A percentile compares a stretch with the other conserved stretches of the same genome.
Conservation (phyloP, 768 basidiomycete genomes). For the Boletus eberwhitei region DNA sequence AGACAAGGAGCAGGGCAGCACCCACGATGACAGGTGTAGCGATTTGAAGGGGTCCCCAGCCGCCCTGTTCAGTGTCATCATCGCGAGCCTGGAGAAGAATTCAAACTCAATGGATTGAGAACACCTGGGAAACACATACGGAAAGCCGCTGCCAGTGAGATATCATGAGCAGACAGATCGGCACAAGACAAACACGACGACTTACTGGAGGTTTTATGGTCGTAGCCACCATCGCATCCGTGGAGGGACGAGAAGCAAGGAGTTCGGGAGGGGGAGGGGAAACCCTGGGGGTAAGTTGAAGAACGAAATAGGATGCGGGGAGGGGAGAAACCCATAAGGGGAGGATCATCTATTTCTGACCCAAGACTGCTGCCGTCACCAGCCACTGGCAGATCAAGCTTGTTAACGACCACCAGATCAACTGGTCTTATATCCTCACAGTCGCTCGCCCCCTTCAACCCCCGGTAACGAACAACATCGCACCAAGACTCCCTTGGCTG, state of each 20-base stretch:
- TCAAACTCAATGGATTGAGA: neutral
- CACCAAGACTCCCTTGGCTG: too few relatives aligned
- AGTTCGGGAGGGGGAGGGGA: neutral
- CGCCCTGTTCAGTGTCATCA: neutral
- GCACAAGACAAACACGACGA: neutral
- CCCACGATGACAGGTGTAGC: constrained; percentile 35
- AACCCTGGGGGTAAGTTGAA: neutral
- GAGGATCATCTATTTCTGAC: constrained; percentile 12
- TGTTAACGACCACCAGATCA: constrained; percentile 2
- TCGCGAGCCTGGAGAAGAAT: constrained; percentile 15
- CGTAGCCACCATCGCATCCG: constrained; percentile 22
- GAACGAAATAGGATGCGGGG: constrained; percentile 18
- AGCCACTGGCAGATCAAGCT: constrained; percentile 12
- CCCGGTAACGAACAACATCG: neutral
- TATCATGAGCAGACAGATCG: neutral
- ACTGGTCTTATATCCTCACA: neutral
- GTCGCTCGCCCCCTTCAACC: neutral
- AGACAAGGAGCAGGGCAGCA: constrained; percentile 23
- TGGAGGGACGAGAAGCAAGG: neutral
- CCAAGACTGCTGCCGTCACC: constrained; percentile 15
- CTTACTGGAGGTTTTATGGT: constrained; percentile 13
- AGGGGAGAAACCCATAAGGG: constrained; percentile 11
- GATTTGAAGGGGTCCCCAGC: constrained; percentile 33
- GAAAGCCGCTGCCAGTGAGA: constrained; percentile 13
- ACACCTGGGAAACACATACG: constrained; percentile 13